These are phyloP conservation scores for Hymenoscyphus linearis DNA, from an alignment of 2,329 filamentous ascomycete genomes.

Conservation along the genomic window DNA sequence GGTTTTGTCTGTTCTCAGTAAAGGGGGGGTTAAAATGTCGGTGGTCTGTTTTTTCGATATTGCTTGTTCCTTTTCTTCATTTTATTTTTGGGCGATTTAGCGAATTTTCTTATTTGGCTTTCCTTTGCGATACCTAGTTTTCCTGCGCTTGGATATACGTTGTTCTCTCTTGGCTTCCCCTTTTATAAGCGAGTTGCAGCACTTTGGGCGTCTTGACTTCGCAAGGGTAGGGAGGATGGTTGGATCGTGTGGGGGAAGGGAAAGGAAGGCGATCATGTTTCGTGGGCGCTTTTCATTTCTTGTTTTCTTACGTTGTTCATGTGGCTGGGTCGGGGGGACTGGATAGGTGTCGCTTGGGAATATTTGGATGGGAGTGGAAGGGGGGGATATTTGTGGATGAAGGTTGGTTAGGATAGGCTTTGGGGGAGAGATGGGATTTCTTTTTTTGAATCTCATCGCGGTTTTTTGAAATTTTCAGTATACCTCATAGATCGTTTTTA, in stretches of 20 bases:
- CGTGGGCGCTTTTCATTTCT: neutral
- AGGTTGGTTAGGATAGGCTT: slow-evolving; percentile 3
- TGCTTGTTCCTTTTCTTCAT: slow-evolving; percentile 2
- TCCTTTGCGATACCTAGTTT: slow-evolving; percentile 12
- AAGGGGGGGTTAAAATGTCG: slow-evolving; percentile 13
- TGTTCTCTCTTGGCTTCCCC: neutral
- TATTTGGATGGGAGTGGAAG: neutral
- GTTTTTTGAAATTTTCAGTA: too few species aligned
- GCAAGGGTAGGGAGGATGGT: neutral
- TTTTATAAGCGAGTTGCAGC: neutral
- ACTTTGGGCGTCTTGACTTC: neutral
- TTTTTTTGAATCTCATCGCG: slow-evolving; percentile 8
- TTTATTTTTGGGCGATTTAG: slow-evolving; percentile 6
- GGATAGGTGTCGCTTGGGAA: neutral
- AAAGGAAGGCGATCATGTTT: neutral
- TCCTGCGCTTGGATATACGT: neutral
- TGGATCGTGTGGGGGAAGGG: neutral
- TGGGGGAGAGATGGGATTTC: slow-evolving; percentile 4
- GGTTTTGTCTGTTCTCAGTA: slow-evolving; percentile 26
- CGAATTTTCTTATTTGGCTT: slow-evolving; percentile 8
- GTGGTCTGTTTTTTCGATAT: slow-evolving; percentile 2
- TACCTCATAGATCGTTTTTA: slow-evolving; percentile 20
- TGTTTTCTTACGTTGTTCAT: neutral
- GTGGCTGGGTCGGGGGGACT: neutral
- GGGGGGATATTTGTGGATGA: too few species aligned